Evolutionary conservation across 352 stramenopile species (phyloP).

Genomic region (Peronospora destructor): DNA sequence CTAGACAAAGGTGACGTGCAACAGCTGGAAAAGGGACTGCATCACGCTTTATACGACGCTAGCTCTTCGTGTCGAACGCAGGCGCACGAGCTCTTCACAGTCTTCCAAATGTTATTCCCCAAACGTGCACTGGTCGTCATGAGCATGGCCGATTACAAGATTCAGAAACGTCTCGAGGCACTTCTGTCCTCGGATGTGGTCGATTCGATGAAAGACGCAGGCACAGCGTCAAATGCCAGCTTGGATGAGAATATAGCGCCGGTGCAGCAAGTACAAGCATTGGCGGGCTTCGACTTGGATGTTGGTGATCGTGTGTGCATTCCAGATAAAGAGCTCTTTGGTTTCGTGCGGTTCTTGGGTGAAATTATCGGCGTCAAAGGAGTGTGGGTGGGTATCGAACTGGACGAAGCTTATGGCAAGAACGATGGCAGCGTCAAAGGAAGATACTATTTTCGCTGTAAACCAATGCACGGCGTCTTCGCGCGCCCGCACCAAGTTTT

Average conservation of each 20-base stretch:
- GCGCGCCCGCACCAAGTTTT: slow-evolving; percentile 71
- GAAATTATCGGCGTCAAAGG: slow-evolving; percentile 67
- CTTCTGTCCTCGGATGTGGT: slow-evolving; percentile 33
- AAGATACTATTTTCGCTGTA: slow-evolving; percentile 71
- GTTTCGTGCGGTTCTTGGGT: slow-evolving; percentile 68
- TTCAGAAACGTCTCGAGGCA: slow-evolving; percentile 70
- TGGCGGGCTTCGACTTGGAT: slow-evolving; percentile 41
- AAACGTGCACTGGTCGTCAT: slow-evolving; percentile 65
- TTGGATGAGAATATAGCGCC: slow-evolving; percentile 39
- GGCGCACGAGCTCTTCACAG: slow-evolving; percentile 59
- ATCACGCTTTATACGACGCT: slow-evolving; percentile 66
- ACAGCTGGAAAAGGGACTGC: slow-evolving; percentile 70
- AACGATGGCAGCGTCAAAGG: slow-evolving; percentile 83
- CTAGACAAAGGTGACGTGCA: slow-evolving; percentile 78
- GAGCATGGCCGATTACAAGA: slow-evolving; percentile 71
- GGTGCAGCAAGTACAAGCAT: slow-evolving; percentile 24
- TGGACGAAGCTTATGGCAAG: slow-evolving; percentile 70
- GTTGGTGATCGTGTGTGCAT: slow-evolving; percentile 76
- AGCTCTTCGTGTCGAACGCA: slow-evolving; percentile 64
- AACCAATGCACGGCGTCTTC: slow-evolving; percentile 76
- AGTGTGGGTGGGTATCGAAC: slow-evolving; percentile 69
- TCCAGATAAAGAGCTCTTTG: slow-evolving; percentile 79
- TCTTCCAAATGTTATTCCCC: slow-evolving; percentile 72
- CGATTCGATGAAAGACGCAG: slow-evolving; percentile 23
- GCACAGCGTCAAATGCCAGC: slow-evolving; percentile 37